Evolutionary conservation across 306 rosid genomes (phyloP).

Genomic region (Medicago ruthenica): DNA sequence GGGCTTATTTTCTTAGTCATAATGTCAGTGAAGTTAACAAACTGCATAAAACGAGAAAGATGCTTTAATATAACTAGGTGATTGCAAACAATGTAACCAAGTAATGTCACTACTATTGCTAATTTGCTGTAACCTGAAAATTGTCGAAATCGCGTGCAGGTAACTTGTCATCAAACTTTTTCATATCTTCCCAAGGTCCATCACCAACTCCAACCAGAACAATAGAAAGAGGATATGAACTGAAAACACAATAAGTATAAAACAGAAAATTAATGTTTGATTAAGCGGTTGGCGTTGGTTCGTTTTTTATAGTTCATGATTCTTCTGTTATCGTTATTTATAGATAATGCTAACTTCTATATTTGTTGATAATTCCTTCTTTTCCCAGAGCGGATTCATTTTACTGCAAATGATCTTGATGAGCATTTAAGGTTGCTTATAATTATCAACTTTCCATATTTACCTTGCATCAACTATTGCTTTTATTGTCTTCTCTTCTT

Average conservation of each 20-base stretch:
- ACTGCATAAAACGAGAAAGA: constrained; percentile 51
- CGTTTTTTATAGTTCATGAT: neutral
- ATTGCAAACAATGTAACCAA: constrained; percentile 20
- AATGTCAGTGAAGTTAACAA: constrained; percentile 80
- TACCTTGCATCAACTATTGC: constrained; percentile 87
- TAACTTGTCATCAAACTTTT: constrained; percentile 81
- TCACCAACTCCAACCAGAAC: constrained; percentile 90
- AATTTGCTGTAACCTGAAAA: constrained; percentile 63
- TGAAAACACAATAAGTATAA: constrained; percentile 40
- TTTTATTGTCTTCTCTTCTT: constrained; percentile 78
- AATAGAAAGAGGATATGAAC: constrained; percentile 81
- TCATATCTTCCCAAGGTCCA: constrained; percentile 97
- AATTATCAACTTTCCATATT: constrained; percentile 16
- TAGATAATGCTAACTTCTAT: constrained; percentile 2
- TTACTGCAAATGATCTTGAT: neutral
- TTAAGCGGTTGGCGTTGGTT: constrained; percentile 22
- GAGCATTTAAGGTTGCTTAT: constrained; percentile 18
- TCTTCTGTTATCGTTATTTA: constrained; percentile 1
- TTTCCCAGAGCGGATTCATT: neutral
- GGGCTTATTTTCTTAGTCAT: constrained; percentile 53
- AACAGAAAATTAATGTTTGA: constrained; percentile 19
- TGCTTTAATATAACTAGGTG: constrained; percentile 12
- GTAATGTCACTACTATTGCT: neutral
- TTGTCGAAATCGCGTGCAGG: constrained; percentile 83
- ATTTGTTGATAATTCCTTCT: neutral